phyloP scores from a whole-genome alignment of 306 rosid species.

The Cucumis melo region DNA sequence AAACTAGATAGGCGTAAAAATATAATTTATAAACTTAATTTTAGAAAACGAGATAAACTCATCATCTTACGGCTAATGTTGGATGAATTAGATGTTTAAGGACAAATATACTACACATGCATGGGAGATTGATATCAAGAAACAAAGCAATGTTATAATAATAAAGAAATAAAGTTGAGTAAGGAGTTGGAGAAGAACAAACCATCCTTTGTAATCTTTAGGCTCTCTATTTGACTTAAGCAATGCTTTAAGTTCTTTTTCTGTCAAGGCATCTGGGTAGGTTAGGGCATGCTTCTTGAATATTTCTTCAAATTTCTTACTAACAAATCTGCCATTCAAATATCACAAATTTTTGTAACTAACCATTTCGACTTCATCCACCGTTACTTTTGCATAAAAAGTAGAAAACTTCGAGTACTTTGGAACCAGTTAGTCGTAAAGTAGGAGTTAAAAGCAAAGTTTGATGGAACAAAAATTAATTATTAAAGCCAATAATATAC shows the following conservation, averaged over 20 bases:
- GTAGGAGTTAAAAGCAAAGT: not conserved
- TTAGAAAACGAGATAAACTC: too few relatives aligned
- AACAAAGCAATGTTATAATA: too few relatives aligned
- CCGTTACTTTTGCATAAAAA: not conserved
- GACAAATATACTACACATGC: too few relatives aligned
- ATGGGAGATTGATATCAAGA: too few relatives aligned
- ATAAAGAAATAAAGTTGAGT: too few relatives aligned
- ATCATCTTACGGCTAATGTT: too few relatives aligned
- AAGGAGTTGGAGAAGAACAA: not conserved
- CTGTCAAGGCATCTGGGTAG: conserved; percentile 41
- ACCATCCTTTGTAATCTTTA: conserved; percentile 56
- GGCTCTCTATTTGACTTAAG: conserved; percentile 41
- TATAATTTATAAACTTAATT: too few relatives aligned
- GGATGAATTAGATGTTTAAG: too few relatives aligned
- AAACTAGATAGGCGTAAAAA: too few relatives aligned
- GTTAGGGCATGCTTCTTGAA: conserved; percentile 45
- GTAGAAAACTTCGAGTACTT: not conserved
- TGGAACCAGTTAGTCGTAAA: not conserved
- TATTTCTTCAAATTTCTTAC: conserved; percentile 53
- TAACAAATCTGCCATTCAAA: conserved; percentile 37
- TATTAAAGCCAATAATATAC: conserved; percentile 12
- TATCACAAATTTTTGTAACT: not conserved
- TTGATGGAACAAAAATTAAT: not conserved
- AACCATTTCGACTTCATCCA: too few relatives aligned
- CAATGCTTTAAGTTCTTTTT: conserved; percentile 39